These are phyloP conservation scores for Thamnidium elegans DNA, from an alignment of 192 early-diverging fungal species.

Conservation along the genomic window DNA sequence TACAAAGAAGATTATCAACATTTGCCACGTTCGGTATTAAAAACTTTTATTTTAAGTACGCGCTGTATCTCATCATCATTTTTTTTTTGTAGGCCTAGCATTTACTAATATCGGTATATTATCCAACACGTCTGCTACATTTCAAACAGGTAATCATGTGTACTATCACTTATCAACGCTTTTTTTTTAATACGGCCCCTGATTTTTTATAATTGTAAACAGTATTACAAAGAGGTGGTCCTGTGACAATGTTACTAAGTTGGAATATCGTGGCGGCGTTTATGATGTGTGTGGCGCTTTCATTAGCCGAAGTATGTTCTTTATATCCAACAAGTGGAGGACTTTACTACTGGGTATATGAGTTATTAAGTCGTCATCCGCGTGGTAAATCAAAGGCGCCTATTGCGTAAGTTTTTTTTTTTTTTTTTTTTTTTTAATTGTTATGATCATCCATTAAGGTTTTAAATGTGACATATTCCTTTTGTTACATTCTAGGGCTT, in stretches of 20 bases:
- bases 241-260: conserved; percentile 31
- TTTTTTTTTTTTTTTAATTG: no score
- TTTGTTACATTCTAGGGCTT: conserved; percentile 19
- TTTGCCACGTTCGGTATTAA: conserved; percentile 28
- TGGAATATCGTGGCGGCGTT: conserved; percentile 36
- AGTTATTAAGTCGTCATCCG: conserved; percentile 12
- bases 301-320: conserved; percentile 32
- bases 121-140: conserved; percentile 30
- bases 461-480: background rate
- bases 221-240: conserved; percentile 33
- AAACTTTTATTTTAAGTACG: background rate
- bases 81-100: conserved; percentile 25
- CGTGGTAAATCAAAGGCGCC: conserved; percentile 2
- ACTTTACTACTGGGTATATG: conserved; percentile 32
- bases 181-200: background rate
- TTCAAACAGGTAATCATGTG: conserved; percentile 26
- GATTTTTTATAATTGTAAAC: background rate
- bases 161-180: background rate
- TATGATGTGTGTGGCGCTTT: conserved; percentile 36
- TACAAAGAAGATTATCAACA: conserved; percentile 22
- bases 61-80: background rate
- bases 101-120: conserved; percentile 38
- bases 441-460: background rate
- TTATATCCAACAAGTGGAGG: conserved; percentile 31
- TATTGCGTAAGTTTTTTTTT: conserved; percentile 15